Conservation (phyloP, 148 eudicot species). For the Rhododendron kiyosumense region DNA sequence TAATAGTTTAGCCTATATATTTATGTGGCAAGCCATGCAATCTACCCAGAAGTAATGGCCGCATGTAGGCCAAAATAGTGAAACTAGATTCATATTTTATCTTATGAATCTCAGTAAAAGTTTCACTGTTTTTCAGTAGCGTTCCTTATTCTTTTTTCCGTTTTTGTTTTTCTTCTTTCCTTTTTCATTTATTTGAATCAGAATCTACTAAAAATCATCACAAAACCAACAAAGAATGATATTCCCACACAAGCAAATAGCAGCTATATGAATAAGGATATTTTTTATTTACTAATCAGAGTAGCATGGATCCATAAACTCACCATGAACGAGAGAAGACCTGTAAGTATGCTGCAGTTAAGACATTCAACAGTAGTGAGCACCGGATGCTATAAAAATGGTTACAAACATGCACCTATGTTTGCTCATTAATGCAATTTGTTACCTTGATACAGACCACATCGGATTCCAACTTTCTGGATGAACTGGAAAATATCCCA, state of each 20-base stretch:
- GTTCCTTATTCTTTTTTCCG: neutral
- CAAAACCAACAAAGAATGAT: neutral
- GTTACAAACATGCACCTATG: neutral
- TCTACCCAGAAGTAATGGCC: neutral
- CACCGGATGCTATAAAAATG: neutral
- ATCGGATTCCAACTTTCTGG: conserved; percentile 98
- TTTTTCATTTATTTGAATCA: neutral
- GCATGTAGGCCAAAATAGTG: neutral
- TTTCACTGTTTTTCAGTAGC: neutral
- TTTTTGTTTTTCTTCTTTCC: neutral
- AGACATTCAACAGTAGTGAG: conserved; percentile 1
- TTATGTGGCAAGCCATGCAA: neutral
- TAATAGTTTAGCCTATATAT: neutral
- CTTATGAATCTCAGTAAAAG: neutral
- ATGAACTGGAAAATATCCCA: conserved; percentile 50
- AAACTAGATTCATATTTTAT: neutral
- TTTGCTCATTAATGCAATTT: neutral
- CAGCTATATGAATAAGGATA: neutral
- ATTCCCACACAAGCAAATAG: neutral
- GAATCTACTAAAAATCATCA: neutral
- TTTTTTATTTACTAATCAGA: neutral
- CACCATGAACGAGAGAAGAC: conserved; percentile 97
- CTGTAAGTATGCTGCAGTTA: conserved; percentile 82
- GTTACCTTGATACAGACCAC: conserved; percentile 98
- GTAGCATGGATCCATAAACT: conserved; percentile 22